Percentiles rank a stretch among this genome's conserved stretches.
phyloP scores from a whole-genome alignment of 2,329 filamentous ascomycete genomes.

The Alternaria rosae region DNA sequence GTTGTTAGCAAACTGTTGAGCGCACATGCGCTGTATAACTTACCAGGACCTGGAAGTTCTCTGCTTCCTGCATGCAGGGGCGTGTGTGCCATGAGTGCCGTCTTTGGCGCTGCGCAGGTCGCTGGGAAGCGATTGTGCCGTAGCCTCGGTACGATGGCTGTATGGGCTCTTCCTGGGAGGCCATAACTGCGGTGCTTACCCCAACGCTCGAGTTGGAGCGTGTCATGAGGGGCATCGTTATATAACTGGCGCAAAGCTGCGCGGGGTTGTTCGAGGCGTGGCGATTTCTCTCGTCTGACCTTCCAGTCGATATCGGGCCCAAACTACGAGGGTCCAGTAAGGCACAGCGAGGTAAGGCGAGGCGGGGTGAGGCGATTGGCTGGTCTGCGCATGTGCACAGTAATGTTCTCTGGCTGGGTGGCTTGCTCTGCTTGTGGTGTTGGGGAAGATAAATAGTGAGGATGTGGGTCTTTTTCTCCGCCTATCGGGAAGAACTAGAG shows the following conservation, averaged over 20 bases:
- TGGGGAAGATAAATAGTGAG: conserved; percentile 18
- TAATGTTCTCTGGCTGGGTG: conserved; percentile 26
- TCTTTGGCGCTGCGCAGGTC: conserved; percentile 45
- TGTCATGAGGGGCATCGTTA: conserved; percentile 34
- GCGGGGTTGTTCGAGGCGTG: conserved; percentile 32
- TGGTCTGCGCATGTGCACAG: conserved; percentile 31
- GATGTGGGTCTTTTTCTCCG: conserved; percentile 28
- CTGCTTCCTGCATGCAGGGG: conserved; percentile 55
- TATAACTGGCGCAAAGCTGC: conserved; percentile 24
- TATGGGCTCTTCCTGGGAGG: conserved; percentile 54
- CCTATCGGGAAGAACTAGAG: conserved; percentile 19
- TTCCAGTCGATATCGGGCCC: conserved; percentile 12
- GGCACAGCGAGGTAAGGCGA: conserved; percentile 6
- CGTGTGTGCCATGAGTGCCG: conserved; percentile 58
- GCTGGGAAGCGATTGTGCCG: conserved; percentile 36
- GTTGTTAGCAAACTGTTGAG: conserved; percentile 23
- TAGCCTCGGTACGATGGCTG: conserved; percentile 46
- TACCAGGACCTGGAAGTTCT: conserved; percentile 57
- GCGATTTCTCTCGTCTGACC: conserved; percentile 18
- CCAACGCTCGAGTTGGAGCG: conserved; percentile 29
- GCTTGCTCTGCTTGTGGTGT: conserved; percentile 17
- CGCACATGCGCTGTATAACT: conserved; percentile 2
- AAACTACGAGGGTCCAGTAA: conserved; percentile 21
- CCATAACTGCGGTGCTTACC: conserved; percentile 46
- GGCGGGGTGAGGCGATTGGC: conserved; percentile 19